A percentile compares a stretch with the other conserved stretches of the same genome.
These are phyloP conservation scores for Stephania cephalantha DNA, from an alignment of 164 flowering plant genomes.

Conservation along the genomic window DNA sequence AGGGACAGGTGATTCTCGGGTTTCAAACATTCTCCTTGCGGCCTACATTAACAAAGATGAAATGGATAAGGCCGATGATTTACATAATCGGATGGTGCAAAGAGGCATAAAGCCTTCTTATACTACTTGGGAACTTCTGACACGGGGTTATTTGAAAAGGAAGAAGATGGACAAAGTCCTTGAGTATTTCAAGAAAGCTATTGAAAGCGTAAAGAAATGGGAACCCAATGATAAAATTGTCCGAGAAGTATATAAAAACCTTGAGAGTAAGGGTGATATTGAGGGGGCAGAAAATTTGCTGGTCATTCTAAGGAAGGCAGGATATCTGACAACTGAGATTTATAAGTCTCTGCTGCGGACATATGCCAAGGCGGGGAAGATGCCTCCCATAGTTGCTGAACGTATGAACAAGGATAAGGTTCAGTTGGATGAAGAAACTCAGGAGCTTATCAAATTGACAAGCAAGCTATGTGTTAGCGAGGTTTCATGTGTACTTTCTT, in stretches of 20 bases:
- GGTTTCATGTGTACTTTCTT: conserved; percentile 31
- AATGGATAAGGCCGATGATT: conserved; percentile 55
- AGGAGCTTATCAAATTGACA: conserved; percentile 45
- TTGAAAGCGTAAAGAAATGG: conserved; percentile 67
- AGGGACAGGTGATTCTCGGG: conserved; percentile 47
- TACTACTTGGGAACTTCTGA: conserved; percentile 80
- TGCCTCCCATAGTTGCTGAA: conserved; percentile 79
- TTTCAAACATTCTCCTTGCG: conserved; percentile 65
- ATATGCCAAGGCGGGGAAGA: conserved; percentile 69
- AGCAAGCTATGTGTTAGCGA: conserved; percentile 65
- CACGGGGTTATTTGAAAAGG: conserved; percentile 56
- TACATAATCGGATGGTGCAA: conserved; percentile 38
- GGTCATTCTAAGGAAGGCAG: conserved; percentile 51
- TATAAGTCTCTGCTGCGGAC: conserved; percentile 66
- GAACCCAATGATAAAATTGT: conserved; percentile 40
- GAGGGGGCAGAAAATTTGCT: conserved; percentile 60
- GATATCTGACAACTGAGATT: conserved; percentile 51
- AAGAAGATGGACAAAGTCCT: conserved; percentile 42
- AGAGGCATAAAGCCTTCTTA: conserved; percentile 52
- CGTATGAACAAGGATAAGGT: conserved; percentile 76
- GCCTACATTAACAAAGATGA: conserved; percentile 50
- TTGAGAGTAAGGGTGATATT: conserved; percentile 51
- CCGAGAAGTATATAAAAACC: conserved; percentile 28
- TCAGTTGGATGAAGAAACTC: conserved; percentile 56
- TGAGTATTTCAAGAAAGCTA: conserved; percentile 57